Base-by-base conservation (phyloP, 345 rosid genomes). In the Rhodamnia rubescens region DNA sequence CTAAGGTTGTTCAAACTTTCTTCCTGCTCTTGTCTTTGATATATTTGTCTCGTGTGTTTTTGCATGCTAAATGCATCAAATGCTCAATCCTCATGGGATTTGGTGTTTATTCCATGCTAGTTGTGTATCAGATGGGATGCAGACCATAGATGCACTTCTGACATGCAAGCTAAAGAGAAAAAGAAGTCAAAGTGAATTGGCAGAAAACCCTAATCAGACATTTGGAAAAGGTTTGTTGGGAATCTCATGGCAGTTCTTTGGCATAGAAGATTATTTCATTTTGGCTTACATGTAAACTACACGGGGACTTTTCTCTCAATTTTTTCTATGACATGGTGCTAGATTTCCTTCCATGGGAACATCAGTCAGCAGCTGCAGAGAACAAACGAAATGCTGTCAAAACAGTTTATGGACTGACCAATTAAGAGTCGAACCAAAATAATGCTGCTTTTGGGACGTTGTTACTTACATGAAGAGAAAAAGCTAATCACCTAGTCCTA, bases 51-150 rank as follows among this genome's bases (percentile, higher is more conserved):
- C 1, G 4, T 47, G 57, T 11, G 7, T 52, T 53, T 53, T 59
- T 82, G 42, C 57, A n/a, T 55, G 21, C 54, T 51, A 50, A 29
- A 58, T 53, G 27, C 52, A 20, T n/a, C 32, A 69, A 27, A n/a
- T 85, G 75, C 83, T n/a, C 18, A 53, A 27, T 84, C 27, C 85
- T 84, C 50, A 90, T 87, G 83, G 54, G 87, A 86, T 81, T 85
- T 89, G 59, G 78, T 88, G 29, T 89, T 83, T 47, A 50, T 84
- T 86, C 86, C 83, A 29, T 90, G 90, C 86, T 95, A 97, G 99
- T 90, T 95, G 95, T 93, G 90, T 90, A 86, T 90, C 95, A 88
- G 99, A 96, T 91, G 95, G 91, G 85, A 91, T 92, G 93, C 95
- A 89, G 89, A 96, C 98, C 1, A 87, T 97, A 80, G 98, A 97